A percentile compares a stretch with the other conserved stretches of the same genome.
phyloP scores from a whole-genome alignment of 441 rosid species.

The Macaranga tanarius region DNA sequence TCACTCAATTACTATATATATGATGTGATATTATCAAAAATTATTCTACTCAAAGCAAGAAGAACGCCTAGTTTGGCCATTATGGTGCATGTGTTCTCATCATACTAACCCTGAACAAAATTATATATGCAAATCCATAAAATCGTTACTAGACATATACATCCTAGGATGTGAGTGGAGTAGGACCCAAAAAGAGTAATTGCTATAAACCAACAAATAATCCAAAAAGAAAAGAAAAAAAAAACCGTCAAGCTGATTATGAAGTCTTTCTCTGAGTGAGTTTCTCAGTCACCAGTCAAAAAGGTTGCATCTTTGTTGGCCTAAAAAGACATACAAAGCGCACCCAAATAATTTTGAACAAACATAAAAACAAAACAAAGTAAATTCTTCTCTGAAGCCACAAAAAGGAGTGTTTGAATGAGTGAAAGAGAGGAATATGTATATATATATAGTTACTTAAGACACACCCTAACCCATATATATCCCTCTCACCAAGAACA shows the following conservation, averaged over 20 bases:
- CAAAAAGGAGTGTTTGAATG: constrained; percentile 63
- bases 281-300: constrained; percentile 51
- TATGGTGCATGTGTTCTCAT: too few relatives aligned
- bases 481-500: constrained; percentile 29
- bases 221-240: constrained; percentile 33
- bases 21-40: too few relatives aligned
- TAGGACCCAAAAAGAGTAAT: constrained; percentile 24
- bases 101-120: too few relatives aligned
- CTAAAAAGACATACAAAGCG: constrained; percentile 74
- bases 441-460: constrained; percentile 49
- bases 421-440: constrained; percentile 41
- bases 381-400: constrained; percentile 24
- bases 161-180: not conserved
- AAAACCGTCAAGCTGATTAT: constrained; percentile 18
- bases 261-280: constrained; percentile 24
- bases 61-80: too few relatives aligned
- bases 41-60: too few relatives aligned
- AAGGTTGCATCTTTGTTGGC: constrained; percentile 61
- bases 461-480: constrained; percentile 35
- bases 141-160: not conserved
- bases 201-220: constrained; percentile 26
- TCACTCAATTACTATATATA: too few relatives aligned
- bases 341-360: constrained; percentile 56
- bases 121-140: not conserved
- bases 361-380: constrained; percentile 39